Evolutionary conservation across 2,329 filamentous ascomycete species (phyloP).

Genomic region (Decorospora gaudefroyi): DNA sequence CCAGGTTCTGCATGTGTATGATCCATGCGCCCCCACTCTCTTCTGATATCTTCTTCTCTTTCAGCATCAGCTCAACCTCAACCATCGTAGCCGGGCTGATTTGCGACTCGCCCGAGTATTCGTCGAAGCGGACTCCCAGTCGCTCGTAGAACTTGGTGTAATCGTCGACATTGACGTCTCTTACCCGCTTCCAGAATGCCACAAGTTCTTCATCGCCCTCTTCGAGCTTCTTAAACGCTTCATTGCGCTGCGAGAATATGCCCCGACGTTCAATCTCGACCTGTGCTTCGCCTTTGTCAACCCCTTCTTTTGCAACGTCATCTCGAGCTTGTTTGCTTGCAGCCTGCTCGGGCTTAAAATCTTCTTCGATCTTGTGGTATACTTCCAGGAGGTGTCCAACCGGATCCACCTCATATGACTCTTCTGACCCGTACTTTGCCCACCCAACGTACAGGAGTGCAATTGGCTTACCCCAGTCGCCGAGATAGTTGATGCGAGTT

Average conservation of each 20-base stretch:
- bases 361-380: slow-evolving; percentile 67
- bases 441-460: slow-evolving; percentile 68
- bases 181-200: slow-evolving; percentile 67
- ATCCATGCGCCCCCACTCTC: slow-evolving; percentile 74
- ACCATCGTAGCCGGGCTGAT: slow-evolving; percentile 70
- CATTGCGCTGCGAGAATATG: slow-evolving; percentile 41
- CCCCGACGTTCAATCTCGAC: slow-evolving; percentile 38
- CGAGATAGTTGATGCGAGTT: slow-evolving; percentile 66
- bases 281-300: slow-evolving; percentile 47
- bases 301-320: slow-evolving; percentile 56
- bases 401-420: slow-evolving; percentile 64
- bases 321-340: slow-evolving; percentile 59
- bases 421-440: slow-evolving; percentile 68
- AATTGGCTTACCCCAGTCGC: slow-evolving; percentile 70
- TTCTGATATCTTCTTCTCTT: slow-evolving; percentile 67
- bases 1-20: slow-evolving; percentile 71
- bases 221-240: slow-evolving; percentile 74
- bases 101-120: slow-evolving; percentile 74
- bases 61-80: slow-evolving; percentile 63
- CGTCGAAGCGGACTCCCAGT: slow-evolving; percentile 72
- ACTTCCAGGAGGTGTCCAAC: slow-evolving; percentile 73
- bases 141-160: slow-evolving; percentile 71
- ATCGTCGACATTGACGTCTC: slow-evolving; percentile 67
- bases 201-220: slow-evolving; percentile 66
- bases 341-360: slow-evolving; percentile 64